Evolutionary conservation across 371 early-diverging fungal species (phyloP).

Genomic region (Rhizopus delemar): DNA sequence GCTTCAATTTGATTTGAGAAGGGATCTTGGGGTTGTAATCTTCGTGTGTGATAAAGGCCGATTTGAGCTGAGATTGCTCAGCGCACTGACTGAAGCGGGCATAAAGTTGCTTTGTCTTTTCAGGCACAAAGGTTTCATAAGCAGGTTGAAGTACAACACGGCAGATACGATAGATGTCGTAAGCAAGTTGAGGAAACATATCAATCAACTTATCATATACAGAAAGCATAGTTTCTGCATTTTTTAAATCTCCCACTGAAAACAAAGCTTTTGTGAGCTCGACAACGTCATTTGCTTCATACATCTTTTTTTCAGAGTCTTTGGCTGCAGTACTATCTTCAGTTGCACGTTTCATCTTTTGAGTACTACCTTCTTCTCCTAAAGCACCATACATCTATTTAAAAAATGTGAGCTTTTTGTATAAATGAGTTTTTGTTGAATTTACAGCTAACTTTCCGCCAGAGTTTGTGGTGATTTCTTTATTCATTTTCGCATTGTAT

Average conservation of each 20-base stretch:
- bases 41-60: slow-evolving; percentile 16
- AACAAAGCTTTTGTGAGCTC: slow-evolving; percentile 64
- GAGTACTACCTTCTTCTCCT: slow-evolving; percentile 45
- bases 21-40: slow-evolving; percentile 24
- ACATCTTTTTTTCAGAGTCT: slow-evolving; percentile 15
- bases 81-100: slow-evolving; percentile 27
- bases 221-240: slow-evolving; percentile 56
- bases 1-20: slow-evolving; percentile 24
- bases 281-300: slow-evolving; percentile 61
- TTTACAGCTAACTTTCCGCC: slow-evolving; percentile 41
- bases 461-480: slow-evolving; percentile 42
- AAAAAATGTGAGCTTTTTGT: neutral
- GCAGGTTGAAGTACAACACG: slow-evolving; percentile 58
- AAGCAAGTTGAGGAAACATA: slow-evolving; percentile 63
- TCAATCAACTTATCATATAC: slow-evolving; percentile 60
- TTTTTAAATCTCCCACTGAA: slow-evolving; percentile 64
- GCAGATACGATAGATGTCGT: slow-evolving; percentile 62
- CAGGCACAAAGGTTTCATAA: slow-evolving; percentile 49
- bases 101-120: slow-evolving; percentile 21
- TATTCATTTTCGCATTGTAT: slow-evolving; percentile 56
- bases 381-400: slow-evolving; percentile 41
- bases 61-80: slow-evolving; percentile 32
- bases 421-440: neutral
- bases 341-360: slow-evolving; percentile 18
- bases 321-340: slow-evolving; percentile 2